Evolutionary conservation across 768 basidiomycete species (phyloP).

Genomic region (Multifurca ochricompacta): DNA sequence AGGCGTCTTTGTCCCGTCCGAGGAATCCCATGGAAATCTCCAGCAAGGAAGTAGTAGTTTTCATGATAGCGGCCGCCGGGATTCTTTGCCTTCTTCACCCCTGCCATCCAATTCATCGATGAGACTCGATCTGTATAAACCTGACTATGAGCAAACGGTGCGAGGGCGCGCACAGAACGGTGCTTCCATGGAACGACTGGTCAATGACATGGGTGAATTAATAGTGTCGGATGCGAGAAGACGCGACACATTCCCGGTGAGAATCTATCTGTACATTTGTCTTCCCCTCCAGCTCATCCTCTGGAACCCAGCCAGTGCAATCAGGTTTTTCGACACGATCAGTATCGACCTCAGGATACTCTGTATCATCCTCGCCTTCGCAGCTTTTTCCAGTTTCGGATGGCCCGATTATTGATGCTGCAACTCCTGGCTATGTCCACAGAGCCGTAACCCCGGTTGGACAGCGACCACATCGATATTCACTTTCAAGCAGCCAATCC

Average conservation of each 20-base stretch:
- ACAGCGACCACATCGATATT: conserved; percentile 18
- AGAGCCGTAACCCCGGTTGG: conserved; percentile 14
- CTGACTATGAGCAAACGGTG: conserved; percentile 58
- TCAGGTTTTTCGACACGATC: conserved; percentile 6
- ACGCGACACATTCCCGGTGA: conserved; percentile 53
- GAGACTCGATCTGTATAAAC: conserved; percentile 60
- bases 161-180: conserved; percentile 23
- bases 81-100: conserved; percentile 54
- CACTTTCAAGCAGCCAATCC: conserved; percentile 26
- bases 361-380: conserved; percentile 16
- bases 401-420: conserved; percentile 28
- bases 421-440: not conserved
- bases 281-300: not conserved
- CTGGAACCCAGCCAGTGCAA: not conserved
- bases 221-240: conserved; percentile 41
- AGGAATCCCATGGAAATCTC: conserved; percentile 16
- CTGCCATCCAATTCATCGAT: conserved; percentile 55
- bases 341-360: conserved; percentile 16
- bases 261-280: conserved; percentile 21
- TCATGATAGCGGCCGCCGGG: conserved; percentile 36
- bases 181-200: conserved; percentile 44
- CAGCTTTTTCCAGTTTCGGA: conserved; percentile 32
- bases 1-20: conserved; percentile 57
- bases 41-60: conserved; percentile 29
- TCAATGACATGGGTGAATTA: conserved; percentile 61